Conservation (phyloP, 1,139 yeast genomes). For the Kluyveromyces sp. region DNA sequence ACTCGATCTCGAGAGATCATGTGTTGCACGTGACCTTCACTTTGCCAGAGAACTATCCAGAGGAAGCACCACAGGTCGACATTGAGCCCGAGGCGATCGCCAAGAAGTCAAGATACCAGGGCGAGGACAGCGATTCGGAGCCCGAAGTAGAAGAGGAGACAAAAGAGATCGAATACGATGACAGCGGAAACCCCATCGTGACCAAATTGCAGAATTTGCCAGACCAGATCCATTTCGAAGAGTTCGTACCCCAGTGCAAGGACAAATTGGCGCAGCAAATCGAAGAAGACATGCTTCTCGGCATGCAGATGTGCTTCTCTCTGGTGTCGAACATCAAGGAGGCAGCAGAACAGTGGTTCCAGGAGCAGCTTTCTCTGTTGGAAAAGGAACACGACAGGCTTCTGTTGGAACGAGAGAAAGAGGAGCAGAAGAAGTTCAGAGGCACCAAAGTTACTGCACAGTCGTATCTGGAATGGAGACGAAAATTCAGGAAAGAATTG, state of each 20-base stretch:
- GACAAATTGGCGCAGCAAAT: conserved; percentile 52
- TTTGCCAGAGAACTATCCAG: conserved; percentile 31
- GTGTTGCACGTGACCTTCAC: conserved; percentile 18
- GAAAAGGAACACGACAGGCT: conserved; percentile 55
- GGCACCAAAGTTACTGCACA: conserved; percentile 80
- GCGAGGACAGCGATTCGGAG: conserved; percentile 34
- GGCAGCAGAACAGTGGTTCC: conserved; percentile 61
- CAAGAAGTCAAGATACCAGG: conserved; percentile 4
- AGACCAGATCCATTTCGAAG: conserved; percentile 48
- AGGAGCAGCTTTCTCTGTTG: conserved; percentile 44
- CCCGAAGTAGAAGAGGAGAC: conserved; percentile 39
- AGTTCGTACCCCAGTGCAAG: conserved; percentile 41
- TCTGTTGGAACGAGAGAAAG: conserved; percentile 53
- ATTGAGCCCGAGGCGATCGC: conserved; percentile 18
- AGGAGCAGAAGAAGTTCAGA: conserved; percentile 64
- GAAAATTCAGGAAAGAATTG: conserved; percentile 47
- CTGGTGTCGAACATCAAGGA: conserved; percentile 73
- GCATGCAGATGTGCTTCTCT: conserved; percentile 84
- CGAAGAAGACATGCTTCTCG: conserved; percentile 54
- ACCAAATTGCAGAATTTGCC: conserved; percentile 45
- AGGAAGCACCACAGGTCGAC: conserved; percentile 23
- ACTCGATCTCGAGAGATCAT: conserved; percentile 39
- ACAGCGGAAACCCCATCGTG: conserved; percentile 35
- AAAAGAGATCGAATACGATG: conserved; percentile 43
- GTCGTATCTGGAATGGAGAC: conserved; percentile 65